Evolutionary conservation across 169 alveolate species (phyloP).

Genomic region (Nephromyces sp.): DNA sequence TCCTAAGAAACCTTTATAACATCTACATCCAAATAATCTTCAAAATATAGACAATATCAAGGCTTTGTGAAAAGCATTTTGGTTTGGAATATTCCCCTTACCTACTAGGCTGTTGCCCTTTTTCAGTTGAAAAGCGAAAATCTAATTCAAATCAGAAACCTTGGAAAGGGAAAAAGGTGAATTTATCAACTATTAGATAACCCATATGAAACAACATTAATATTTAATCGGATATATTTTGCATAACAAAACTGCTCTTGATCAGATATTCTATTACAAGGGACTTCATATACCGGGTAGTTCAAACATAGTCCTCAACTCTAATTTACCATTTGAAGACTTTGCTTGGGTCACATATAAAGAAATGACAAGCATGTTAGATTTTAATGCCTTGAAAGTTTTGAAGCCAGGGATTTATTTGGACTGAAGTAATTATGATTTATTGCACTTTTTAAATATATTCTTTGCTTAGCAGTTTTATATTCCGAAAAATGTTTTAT

Average conservation of each 20-base stretch:
- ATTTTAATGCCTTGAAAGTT: background rate
- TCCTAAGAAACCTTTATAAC: too few species aligned
- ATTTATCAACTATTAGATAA: background rate
- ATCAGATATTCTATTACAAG: slow-evolving; percentile 33
- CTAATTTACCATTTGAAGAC: slow-evolving; percentile 20
- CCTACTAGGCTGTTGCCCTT: background rate
- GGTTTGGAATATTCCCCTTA: background rate
- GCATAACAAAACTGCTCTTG: too few species aligned
- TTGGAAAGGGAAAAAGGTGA: background rate
- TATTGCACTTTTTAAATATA: too few species aligned
- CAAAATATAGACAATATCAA: background rate
- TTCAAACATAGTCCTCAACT: slow-evolving; percentile 9
- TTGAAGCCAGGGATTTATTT: slow-evolving; percentile 2
- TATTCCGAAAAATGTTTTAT: too few species aligned
- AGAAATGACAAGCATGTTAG: slow-evolving; percentile 7
- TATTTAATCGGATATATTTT: too few species aligned
- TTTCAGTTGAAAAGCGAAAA: background rate
- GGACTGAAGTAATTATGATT: too few species aligned
- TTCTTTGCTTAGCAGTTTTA: too few species aligned
- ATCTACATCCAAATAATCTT: too few species aligned
- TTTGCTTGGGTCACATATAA: slow-evolving; percentile 30
- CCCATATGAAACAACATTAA: too few species aligned
- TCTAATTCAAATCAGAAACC: background rate
- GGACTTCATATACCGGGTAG: slow-evolving; percentile 27
- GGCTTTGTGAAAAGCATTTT: background rate